These are phyloP conservation scores for Cicer judaicum DNA, from an alignment of 306 rosid species.

Conservation along the genomic window DNA sequence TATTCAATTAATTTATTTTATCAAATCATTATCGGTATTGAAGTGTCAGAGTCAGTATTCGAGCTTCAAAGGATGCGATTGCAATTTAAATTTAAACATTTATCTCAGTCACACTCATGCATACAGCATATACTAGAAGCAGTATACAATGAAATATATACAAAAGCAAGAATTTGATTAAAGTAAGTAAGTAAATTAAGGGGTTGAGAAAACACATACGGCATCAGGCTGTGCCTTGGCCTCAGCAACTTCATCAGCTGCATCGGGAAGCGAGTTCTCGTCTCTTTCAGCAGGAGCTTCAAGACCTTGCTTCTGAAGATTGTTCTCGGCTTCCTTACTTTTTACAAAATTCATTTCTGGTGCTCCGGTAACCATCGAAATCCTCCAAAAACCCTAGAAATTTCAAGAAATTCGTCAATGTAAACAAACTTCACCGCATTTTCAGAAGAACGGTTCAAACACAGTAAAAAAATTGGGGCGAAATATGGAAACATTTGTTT, in stretches of 20 bases:
- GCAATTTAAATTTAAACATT: background rate
- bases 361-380: constrained; percentile 46
- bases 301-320: constrained; percentile 55
- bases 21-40: too few relatives aligned
- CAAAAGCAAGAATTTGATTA: background rate
- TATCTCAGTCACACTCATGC: background rate
- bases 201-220: constrained; percentile 50
- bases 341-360: constrained; percentile 50
- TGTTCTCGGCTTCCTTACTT: constrained; percentile 60
- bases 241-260: constrained; percentile 48
- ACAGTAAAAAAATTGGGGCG: background rate
- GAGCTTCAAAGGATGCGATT: too few relatives aligned
- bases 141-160: background rate
- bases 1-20: too few relatives aligned
- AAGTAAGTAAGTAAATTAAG: background rate
- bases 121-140: background rate
- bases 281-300: constrained; percentile 45
- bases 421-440: constrained; percentile 30
- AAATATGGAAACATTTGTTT: background rate
- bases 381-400: constrained; percentile 44
- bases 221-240: constrained; percentile 40
- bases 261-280: constrained; percentile 48
- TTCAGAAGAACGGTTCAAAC: background rate
- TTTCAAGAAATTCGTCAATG: constrained; percentile 47
- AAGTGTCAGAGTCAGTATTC: too few relatives aligned